phyloP scores from a whole-genome alignment of 169 alveolate genomes.

The Theileria annulata region DNA sequence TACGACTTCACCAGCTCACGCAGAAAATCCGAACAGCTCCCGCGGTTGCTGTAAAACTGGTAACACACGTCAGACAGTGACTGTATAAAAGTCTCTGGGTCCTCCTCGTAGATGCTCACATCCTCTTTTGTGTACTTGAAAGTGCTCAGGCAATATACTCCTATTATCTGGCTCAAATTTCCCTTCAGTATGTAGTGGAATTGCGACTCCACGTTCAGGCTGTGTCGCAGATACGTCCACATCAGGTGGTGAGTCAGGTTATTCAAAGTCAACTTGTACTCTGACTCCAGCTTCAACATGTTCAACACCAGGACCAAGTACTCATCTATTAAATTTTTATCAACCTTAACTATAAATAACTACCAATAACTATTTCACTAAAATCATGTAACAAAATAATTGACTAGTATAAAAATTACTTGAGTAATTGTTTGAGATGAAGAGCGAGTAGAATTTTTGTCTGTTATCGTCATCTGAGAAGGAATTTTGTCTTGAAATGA shows the following conservation, averaged over 20 bases:
- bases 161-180: slow-evolving; percentile 25
- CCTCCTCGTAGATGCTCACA: slow-evolving; percentile 36
- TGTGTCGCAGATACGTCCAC: slow-evolving; percentile 56
- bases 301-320: background rate
- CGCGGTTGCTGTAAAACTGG: slow-evolving; percentile 49
- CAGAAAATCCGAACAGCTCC: slow-evolving; percentile 53
- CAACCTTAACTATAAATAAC: too few relatives aligned
- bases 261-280: background rate
- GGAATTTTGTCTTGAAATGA: slow-evolving; percentile 48
- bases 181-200: slow-evolving; percentile 37
- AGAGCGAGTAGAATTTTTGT: slow-evolving; percentile 19
- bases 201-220: slow-evolving; percentile 13
- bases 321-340: background rate
- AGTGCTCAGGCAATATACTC: slow-evolving; percentile 50
- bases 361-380: too few relatives aligned
- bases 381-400: too few relatives aligned
- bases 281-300: slow-evolving; percentile 14
- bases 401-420: slow-evolving; percentile 10
- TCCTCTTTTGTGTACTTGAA: slow-evolving; percentile 45
- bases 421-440: slow-evolving; percentile 40
- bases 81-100: slow-evolving; percentile 58
- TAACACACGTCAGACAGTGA: slow-evolving; percentile 44
- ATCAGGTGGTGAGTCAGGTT: slow-evolving; percentile 46
- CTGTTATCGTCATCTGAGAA: slow-evolving; percentile 25
- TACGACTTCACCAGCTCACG: slow-evolving; percentile 44